A percentile compares a stretch with the other conserved stretches of the same genome.
phyloP scores from a whole-genome alignment of 306 rosid species.

The Prunus persica region DNA sequence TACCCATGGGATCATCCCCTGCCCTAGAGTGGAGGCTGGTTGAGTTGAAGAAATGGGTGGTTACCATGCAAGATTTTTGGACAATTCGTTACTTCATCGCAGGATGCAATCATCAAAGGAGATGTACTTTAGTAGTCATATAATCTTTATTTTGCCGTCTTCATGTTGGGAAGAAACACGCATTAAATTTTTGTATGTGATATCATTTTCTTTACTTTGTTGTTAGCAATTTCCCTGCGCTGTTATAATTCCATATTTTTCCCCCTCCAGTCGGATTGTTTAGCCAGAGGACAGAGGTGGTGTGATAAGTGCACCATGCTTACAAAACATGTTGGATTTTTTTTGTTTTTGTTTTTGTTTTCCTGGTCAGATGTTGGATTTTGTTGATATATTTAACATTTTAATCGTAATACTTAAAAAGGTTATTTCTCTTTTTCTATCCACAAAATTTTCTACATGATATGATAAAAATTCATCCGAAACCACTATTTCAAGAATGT shows the following conservation, averaged over 20 bases:
- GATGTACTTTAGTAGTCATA: conserved; percentile 28
- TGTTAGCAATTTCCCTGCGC: background rate
- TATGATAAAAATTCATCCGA: background rate
- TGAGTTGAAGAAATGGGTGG: conserved; percentile 23
- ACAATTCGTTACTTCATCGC: conserved; percentile 27
- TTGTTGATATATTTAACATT: background rate
- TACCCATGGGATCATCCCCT: conserved; percentile 16
- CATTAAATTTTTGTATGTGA: conserved; percentile 22
- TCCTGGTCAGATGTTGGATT: background rate
- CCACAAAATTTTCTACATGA: background rate
- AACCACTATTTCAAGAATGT: background rate
- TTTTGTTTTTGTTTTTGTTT: background rate
- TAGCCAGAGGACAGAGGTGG: background rate
- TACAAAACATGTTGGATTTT: background rate
- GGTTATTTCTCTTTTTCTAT: background rate
- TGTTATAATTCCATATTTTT: conserved; percentile 22
- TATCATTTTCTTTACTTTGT: background rate
- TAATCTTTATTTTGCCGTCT: conserved; percentile 17
- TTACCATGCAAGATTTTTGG: background rate
- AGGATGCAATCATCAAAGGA: conserved; percentile 40
- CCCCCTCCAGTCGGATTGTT: background rate
- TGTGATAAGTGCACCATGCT: background rate
- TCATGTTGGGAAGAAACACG: conserved; percentile 14
- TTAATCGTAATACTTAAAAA: background rate
- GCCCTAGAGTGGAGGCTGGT: conserved; percentile 23